phyloP scores from a whole-genome alignment of 257 asterid genomes.

The Scutellaria galericulata region DNA sequence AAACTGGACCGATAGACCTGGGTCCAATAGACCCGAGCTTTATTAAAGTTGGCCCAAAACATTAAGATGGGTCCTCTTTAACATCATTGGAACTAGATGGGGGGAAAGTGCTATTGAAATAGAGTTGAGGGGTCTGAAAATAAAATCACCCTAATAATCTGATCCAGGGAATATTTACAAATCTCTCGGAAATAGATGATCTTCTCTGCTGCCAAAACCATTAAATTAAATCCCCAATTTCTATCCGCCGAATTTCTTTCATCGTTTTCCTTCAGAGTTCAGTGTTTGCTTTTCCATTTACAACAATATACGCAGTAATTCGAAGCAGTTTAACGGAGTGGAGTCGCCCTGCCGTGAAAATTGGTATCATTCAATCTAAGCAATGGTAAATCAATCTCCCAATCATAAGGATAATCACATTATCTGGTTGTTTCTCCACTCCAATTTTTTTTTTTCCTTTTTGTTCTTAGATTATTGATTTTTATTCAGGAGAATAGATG shows the following conservation, averaged over 20 bases:
- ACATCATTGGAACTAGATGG: no score
- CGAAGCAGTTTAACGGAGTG: background rate
- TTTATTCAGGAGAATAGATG: background rate
- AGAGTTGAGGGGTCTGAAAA: background rate
- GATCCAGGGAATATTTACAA: background rate
- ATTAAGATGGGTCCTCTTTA: no score
- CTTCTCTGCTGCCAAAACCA: background rate
- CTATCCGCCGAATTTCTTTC: background rate
- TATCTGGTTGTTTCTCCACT: background rate
- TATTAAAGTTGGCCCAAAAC: no score
- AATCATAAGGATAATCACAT: background rate
- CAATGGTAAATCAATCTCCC: conserved; percentile 40
- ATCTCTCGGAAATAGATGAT: no score
- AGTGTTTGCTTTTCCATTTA: background rate
- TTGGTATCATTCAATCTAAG: conserved; percentile 33
- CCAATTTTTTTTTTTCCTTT: background rate
- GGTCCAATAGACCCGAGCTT: no score
- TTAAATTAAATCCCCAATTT: background rate
- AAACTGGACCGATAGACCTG: no score
- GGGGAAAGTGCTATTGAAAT: no score
- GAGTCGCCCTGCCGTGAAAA: conserved; percentile 11
- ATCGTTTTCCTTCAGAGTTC: background rate
- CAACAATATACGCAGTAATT: conserved; percentile 9
- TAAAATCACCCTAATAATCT: background rate
- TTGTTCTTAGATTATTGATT: background rate